A percentile compares a stretch with the other conserved stretches of the same genome.
These are phyloP conservation scores for Gyromitra esculenta DNA, from an alignment of 2,329 filamentous ascomycete species.

Conservation along the genomic window DNA sequence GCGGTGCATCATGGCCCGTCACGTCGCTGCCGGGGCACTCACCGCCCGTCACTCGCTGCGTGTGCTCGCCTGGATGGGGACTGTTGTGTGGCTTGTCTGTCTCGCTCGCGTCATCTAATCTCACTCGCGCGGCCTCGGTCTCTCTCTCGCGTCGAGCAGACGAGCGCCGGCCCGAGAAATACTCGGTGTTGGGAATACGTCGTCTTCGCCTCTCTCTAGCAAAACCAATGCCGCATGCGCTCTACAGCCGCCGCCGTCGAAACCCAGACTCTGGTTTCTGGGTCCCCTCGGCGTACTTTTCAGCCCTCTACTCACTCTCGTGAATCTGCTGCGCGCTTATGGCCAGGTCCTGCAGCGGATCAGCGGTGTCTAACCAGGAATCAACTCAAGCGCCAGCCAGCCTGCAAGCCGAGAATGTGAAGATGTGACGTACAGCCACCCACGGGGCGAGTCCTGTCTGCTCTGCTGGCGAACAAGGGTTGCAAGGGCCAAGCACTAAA, in stretches of 20 bases:
- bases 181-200: not conserved
- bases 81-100: not conserved
- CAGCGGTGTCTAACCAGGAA: no score
- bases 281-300: not conserved
- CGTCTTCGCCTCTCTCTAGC: not conserved
- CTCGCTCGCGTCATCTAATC: not conserved
- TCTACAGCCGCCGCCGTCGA: not conserved
- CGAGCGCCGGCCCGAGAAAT: not conserved
- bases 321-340: not conserved
- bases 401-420: not conserved
- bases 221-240: not conserved
- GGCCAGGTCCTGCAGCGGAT: no score
- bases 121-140: not conserved
- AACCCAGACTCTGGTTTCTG: not conserved
- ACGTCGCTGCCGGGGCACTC: not conserved
- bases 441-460: no score
- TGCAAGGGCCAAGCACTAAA: no score
- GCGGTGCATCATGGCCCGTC: no score
- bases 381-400: no score
- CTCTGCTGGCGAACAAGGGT: no score
- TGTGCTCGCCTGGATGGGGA: not conserved
- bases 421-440: not conserved
- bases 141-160: not conserved
- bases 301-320: not conserved
- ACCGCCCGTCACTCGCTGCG: constrained; percentile 14